Conservation (phyloP, 305 asterid genomes). For the Caryopteris hybrid region DNA sequence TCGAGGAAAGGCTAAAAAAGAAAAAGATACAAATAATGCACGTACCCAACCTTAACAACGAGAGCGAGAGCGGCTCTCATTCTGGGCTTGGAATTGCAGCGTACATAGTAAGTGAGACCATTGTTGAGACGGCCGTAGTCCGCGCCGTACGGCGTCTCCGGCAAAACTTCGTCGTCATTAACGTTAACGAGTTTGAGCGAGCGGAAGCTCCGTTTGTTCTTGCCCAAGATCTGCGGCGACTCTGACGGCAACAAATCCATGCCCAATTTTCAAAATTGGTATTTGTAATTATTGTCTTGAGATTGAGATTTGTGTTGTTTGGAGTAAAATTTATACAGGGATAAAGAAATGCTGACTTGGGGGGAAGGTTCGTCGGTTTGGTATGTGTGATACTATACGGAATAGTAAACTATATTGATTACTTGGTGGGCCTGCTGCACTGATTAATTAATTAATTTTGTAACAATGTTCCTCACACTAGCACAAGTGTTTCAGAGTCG, state of each 20-base stretch:
- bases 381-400: slow-evolving; percentile 7
- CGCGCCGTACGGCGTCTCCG: slow-evolving; percentile 67
- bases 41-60: slow-evolving; percentile 88
- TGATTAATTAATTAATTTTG: too few relatives aligned
- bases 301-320: not conserved
- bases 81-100: slow-evolving; percentile 84
- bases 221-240: slow-evolving; percentile 46
- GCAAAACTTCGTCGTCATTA: slow-evolving; percentile 55
- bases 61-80: slow-evolving; percentile 97
- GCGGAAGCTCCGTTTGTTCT: slow-evolving; percentile 65
- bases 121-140: slow-evolving; percentile 77
- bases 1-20: not conserved
- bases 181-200: slow-evolving; percentile 73
- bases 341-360: not conserved
- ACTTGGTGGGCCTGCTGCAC: too few relatives aligned
- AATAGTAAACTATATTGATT: too few relatives aligned
- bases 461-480: too few relatives aligned
- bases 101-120: slow-evolving; percentile 84
- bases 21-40: not conserved
- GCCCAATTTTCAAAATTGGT: not conserved
- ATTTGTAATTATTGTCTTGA: not conserved
- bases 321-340: not conserved
- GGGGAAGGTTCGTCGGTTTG: slow-evolving; percentile 14
- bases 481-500: too few relatives aligned
- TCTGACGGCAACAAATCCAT: slow-evolving; percentile 86